A percentile compares a stretch with the other conserved stretches of the same genome.
Evolutionary conservation across 2,329 filamentous ascomycete genomes (phyloP).

Genomic region (Fusarium virguliforme): DNA sequence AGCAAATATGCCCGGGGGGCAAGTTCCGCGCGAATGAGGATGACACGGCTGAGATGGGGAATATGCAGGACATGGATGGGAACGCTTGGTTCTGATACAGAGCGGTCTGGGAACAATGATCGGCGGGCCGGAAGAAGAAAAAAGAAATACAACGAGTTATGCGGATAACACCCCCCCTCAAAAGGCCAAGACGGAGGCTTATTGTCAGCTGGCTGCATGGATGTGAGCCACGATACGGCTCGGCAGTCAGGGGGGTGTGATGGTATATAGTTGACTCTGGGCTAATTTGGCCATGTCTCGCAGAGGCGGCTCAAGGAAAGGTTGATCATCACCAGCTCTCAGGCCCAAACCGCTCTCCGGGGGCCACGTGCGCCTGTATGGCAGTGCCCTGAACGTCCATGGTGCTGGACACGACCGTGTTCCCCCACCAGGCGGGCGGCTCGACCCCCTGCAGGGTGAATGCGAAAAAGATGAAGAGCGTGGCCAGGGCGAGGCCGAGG

Average conservation of each 20-base stretch:
- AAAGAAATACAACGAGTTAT: slow-evolving; percentile 2
- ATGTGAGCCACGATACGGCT: background rate
- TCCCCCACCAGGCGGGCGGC: slow-evolving; percentile 81
- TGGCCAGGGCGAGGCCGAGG: slow-evolving; percentile 76
- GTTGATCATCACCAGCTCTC: slow-evolving; percentile 61
- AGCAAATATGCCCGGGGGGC: background rate
- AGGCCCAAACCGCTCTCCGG: slow-evolving; percentile 76
- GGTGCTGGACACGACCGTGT: slow-evolving; percentile 70
- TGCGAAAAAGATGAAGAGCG: slow-evolving; percentile 79
- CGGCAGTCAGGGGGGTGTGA: background rate
- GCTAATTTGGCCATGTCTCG: background rate
- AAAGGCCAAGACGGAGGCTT: slow-evolving; percentile 4
- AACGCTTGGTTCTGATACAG: background rate
- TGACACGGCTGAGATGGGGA: background rate
- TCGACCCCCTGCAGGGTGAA: slow-evolving; percentile 75
- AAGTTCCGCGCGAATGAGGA: background rate
- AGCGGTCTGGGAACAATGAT: slow-evolving; percentile 7
- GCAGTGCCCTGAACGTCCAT: slow-evolving; percentile 75
- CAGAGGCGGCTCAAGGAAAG: slow-evolving; percentile 5
- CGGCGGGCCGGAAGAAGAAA: background rate
- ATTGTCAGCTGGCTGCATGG: background rate
- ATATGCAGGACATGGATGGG: background rate
- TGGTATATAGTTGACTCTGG: background rate
- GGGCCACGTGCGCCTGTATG: slow-evolving; percentile 67
- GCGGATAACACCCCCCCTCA: background rate